Evolutionary conservation across 2,329 filamentous ascomycete genomes (phyloP), one percentile per base, ranked within the genome.

Genomic region (Laburnicola sp.): DNA sequence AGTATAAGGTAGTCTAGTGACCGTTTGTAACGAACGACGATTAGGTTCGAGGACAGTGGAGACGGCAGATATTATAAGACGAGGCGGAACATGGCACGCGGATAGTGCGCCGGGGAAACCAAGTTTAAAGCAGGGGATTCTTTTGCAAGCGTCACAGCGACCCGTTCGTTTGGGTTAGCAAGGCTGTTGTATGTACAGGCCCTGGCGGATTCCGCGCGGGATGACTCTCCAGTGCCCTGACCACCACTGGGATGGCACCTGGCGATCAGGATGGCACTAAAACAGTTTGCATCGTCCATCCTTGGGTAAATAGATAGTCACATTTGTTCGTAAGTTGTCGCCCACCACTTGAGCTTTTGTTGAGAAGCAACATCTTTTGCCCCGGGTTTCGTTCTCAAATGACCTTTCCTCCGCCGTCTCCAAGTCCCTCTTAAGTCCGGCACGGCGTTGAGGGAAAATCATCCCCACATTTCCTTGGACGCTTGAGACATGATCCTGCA

Each of bases 101-200:
- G 28, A 10, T 30, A 35, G 35, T 21, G 30, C n/a, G 10, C 43
- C 22, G 34, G 43, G 34, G 32, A 45, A 30, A 26, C 9, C 34
- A 30, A 30, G 43, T 23, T 45, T 36, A 36, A 45, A 36, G 31
- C 32, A 45, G 42, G 32, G 43, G 26, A 45, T 37, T n/a, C 31
- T 21, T n/a, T 45, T 23, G 32, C 42, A 27, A 45, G 32, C 43
- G 34, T 38, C 28, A 37, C 7, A 45, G 34, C 11, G 43, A 26
- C 27, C 34, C 43, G 21, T 37, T 45, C 43, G 32, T 45, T 37
- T 34, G 43, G 43, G 43, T 22, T 45, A 28, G 43, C 43, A 45
- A 45, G 42, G 34, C 43, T 45, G 43, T n/a, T 45, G 43, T 45
- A 30, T n/a, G 16, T 30, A 45, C 10, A n/a, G n/a, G n/a, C 43